Evolutionary conservation across 1,284 basidiomycete genomes (phyloP), one percentile per base, ranked within the genome.

Genomic region (Cutaneotrichosporon arboriforme): DNA sequence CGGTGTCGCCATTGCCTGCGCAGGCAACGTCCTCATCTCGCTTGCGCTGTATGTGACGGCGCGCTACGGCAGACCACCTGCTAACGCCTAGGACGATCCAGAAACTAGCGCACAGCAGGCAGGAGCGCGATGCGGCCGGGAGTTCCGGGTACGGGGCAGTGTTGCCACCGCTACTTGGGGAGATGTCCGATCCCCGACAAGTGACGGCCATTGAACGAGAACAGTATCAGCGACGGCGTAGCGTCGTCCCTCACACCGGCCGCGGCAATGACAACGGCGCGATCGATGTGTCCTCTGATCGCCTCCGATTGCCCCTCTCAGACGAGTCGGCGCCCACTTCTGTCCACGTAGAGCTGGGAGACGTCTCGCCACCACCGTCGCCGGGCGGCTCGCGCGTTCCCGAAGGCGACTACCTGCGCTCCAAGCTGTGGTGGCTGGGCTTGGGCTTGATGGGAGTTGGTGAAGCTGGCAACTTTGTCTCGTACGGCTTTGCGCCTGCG

Each of bases 371-470:
- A 17, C 47, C 39, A 15, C 17, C 36, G 10, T 31, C 26, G 26
- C 26, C 26, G 10, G 26, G 26, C 5, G 26, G 26, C n/a, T n/a
- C n/a, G 26, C 26, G 17, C 10, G 37, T 49, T 18, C 56, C 59
- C 21, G 70, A 75, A 48, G 66, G 68, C 12, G 82, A 82, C 54
- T 94, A 93, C 73, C 77, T 97, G 17, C 84, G 81, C 61, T 89
- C 87, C 8, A 89, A 84, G 68, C 68, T 93, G 55, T 98, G 93
- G 93, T 96, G 93, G 91, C 65, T 82, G 8, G 94, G 94, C 0
- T 86, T 97, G 58, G 65, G 83, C 12, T 78, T 97, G 42, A 94
- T 97, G 85, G 88, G 89, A 59, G 58, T 96, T 12, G 94, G 94
- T 14, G 94, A 98, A 77, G 75, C 84, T 21, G 89, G 90, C 13